Evolutionary conservation across 345 rosid genomes (phyloP).

Genomic region (Pseudoturritis turrita): DNA sequence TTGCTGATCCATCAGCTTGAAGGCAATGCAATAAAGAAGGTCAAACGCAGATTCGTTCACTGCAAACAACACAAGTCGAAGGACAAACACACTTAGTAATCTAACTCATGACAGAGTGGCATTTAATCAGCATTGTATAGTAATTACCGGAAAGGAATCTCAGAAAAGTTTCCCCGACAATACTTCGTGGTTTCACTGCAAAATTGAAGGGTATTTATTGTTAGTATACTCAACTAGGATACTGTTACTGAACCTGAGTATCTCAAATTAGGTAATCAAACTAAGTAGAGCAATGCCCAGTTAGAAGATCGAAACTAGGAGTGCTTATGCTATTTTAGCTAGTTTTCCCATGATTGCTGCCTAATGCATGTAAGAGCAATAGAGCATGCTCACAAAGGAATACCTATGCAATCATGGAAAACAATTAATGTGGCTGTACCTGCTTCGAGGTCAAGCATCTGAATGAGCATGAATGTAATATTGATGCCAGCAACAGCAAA

Average conservation of each 20-base stretch:
- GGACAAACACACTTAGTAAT: not conserved
- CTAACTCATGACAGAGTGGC: not conserved
- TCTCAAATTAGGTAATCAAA: not conserved
- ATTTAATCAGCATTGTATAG: not conserved
- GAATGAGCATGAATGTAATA: slow-evolving; percentile 97
- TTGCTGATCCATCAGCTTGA: slow-evolving; percentile 94
- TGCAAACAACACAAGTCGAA: slow-evolving; percentile 31
- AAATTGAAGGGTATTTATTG: slow-evolving; percentile 11
- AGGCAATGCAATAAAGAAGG: slow-evolving; percentile 89
- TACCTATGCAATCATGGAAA: not conserved
- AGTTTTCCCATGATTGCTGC: not conserved
- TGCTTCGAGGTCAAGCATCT: slow-evolving; percentile 99
- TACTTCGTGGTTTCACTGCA: slow-evolving; percentile 80
- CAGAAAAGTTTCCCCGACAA: slow-evolving; percentile 84
- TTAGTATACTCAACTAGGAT: slow-evolving; percentile 14
- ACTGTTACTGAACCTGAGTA: not conserved
- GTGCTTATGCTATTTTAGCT: not conserved
- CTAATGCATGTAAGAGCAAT: not conserved
- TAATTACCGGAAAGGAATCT: slow-evolving; percentile 81
- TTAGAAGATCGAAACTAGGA: not conserved
- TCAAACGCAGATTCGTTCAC: slow-evolving; percentile 94
- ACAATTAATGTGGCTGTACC: slow-evolving; percentile 35
- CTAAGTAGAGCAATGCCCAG: not conserved
- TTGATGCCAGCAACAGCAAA: slow-evolving; percentile 99
- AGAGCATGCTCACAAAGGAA: not conserved